Evolutionary conservation across 768 basidiomycete genomes (phyloP).

Genomic region (Amanita fuliginea): DNA sequence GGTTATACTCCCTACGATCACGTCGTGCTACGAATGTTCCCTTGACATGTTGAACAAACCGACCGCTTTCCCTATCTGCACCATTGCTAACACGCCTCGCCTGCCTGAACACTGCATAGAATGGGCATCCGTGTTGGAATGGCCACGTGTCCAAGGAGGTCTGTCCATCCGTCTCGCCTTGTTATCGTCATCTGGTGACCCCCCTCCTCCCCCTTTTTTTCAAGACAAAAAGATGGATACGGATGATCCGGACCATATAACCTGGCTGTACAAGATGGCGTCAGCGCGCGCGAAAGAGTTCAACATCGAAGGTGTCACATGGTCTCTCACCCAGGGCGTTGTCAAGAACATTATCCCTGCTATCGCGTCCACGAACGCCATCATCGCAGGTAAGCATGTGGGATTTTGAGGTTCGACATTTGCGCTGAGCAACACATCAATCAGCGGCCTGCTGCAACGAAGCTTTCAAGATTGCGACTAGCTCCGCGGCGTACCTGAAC

Average conservation of each 20-base stretch:
- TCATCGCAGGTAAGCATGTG: conserved; percentile 78
- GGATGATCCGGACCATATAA: conserved; percentile 94
- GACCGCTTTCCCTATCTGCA: conserved; percentile 95
- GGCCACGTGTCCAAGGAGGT: conserved; percentile 93
- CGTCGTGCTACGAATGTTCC: conserved; percentile 97
- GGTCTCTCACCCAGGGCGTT: conserved; percentile 95
- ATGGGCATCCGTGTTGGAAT: conserved; percentile 98
- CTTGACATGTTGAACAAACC: conserved; percentile 98
- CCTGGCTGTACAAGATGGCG: conserved; percentile 83
- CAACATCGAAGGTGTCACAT: conserved; percentile 97
- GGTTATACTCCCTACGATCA: conserved; percentile 89
- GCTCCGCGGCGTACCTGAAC: conserved; percentile 86
- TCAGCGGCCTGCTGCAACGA: conserved; percentile 96
- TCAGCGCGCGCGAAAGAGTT: conserved; percentile 81
- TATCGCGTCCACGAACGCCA: conserved; percentile 97
- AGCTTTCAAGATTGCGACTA: conserved; percentile 97
- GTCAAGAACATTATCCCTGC: conserved; percentile 99
- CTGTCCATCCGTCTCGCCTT: conserved; percentile 7
- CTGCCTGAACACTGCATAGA: conserved; percentile 98
- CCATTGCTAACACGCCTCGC: conserved; percentile 97
- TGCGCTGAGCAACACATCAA: not conserved
- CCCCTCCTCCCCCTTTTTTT: no score
- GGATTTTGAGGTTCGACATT: not conserved
- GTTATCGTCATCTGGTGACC: no score
- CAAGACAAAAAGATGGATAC: conserved; percentile 90